Percentiles rank a stretch among this genome's conserved stretches.
Evolutionary conservation across 1,139 yeast genomes (phyloP).

Genomic region (Blastobotrys elegans): DNA sequence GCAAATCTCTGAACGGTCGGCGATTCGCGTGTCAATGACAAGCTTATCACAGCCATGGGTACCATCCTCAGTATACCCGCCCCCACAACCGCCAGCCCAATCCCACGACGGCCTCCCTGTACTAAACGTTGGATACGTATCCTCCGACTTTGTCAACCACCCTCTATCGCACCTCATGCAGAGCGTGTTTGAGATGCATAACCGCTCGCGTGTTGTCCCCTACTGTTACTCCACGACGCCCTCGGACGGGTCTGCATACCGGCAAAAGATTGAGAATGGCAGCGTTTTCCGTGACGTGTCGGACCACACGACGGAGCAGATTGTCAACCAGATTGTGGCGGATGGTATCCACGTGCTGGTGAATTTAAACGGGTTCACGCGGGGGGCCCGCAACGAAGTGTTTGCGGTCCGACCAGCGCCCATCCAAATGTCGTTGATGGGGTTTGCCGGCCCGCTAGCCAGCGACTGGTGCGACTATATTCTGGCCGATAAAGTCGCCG

Average conservation of each 20-base stretch:
- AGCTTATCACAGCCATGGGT: conserved; percentile 29
- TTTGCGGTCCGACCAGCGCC: conserved; percentile 35
- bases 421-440: conserved; percentile 33
- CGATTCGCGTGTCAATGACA: conserved; percentile 30
- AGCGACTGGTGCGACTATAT: conserved; percentile 34
- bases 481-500: conserved; percentile 28
- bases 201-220: conserved; percentile 24
- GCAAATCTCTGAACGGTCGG: conserved; percentile 30
- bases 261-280: conserved; percentile 29
- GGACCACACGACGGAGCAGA: conserved; percentile 25
- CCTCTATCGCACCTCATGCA: conserved; percentile 37
- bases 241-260: conserved; percentile 30
- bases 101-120: conserved; percentile 18
- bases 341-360: conserved; percentile 35
- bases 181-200: conserved; percentile 33
- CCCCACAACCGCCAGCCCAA: conserved; percentile 30
- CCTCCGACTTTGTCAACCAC: conserved; percentile 34
- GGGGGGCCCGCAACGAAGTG: conserved; percentile 35
- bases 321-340: conserved; percentile 27
- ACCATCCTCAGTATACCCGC: conserved; percentile 30
- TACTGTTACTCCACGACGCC: conserved; percentile 33
- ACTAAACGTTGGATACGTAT: conserved; percentile 33
- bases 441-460: conserved; percentile 36
- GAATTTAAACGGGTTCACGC: conserved; percentile 35
- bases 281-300: conserved; percentile 31